Conservation (phyloP, 2,329 filamentous ascomycete genomes). For the Setomelanomma holmii region DNA sequence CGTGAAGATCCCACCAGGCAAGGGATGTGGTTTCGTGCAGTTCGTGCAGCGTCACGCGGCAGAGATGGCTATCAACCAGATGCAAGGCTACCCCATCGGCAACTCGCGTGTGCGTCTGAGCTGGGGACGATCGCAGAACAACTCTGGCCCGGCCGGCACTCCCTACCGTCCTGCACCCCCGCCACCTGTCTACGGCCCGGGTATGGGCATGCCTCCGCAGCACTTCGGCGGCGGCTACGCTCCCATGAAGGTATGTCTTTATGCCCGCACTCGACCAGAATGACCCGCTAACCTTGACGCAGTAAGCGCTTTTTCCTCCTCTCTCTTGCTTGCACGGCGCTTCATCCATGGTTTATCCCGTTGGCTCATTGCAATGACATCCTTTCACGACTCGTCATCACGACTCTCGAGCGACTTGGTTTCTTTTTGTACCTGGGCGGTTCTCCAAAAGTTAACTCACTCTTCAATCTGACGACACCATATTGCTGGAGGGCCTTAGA, state of each 20-base stretch:
- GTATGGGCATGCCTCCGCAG: conserved; percentile 71
- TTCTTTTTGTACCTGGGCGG: conserved; percentile 45
- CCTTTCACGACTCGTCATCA: conserved; percentile 48
- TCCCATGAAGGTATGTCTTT: conserved; percentile 68
- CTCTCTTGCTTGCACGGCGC: conserved; percentile 44
- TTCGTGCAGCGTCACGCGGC: conserved; percentile 98
- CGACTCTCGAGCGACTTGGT: conserved; percentile 48
- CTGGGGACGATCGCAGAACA: conserved; percentile 99
- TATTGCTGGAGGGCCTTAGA: conserved; percentile 44
- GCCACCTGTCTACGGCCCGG: conserved; percentile 71
- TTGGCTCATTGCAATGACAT: conserved; percentile 47
- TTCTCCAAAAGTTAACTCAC: conserved; percentile 48
- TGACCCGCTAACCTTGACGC: conserved; percentile 11
- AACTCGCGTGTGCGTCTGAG: conserved; percentile 97
- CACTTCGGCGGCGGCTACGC: conserved; percentile 69
- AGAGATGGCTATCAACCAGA: conserved; percentile 99
- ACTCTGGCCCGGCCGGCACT: conserved; percentile 93
- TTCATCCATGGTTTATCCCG: conserved; percentile 42
- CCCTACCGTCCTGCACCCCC: conserved; percentile 94
- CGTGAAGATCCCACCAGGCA: conserved; percentile 98
- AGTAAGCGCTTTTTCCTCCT: conserved; percentile 50
- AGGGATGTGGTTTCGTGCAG: conserved; percentile 98
- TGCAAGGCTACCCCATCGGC: conserved; percentile 99
- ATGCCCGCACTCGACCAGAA: too few species aligned
- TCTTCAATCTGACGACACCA: conserved; percentile 45